Conservation (phyloP, 352 stramenopile genomes). For the Phytophthora quininea region DNA sequence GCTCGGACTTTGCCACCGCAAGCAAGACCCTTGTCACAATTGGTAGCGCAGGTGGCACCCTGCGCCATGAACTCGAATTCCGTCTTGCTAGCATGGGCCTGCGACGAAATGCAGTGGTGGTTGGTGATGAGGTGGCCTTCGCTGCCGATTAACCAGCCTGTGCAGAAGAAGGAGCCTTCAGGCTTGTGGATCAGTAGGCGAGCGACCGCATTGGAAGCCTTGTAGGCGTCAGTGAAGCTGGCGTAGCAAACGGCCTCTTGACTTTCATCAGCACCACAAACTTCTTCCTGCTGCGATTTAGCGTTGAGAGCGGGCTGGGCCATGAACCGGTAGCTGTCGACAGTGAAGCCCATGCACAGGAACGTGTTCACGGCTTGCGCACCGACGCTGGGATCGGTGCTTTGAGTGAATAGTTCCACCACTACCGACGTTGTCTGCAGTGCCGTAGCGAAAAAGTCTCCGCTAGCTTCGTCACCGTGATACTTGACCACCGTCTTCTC, state of each 20-base stretch:
- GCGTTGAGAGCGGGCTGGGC: slow-evolving; percentile 29
- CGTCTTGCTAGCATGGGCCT: slow-evolving; percentile 52
- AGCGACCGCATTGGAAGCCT: slow-evolving; percentile 44
- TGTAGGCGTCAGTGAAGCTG: slow-evolving; percentile 21
- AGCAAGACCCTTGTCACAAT: slow-evolving; percentile 45
- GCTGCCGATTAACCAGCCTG: slow-evolving; percentile 72
- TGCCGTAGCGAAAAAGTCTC: slow-evolving; percentile 44
- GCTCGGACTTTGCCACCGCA: slow-evolving; percentile 49
- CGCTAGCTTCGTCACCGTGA: slow-evolving; percentile 31
- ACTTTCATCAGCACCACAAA: slow-evolving; percentile 75
- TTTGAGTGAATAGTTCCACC: slow-evolving; percentile 55
- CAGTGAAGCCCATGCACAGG: slow-evolving; percentile 52
- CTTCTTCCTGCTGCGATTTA: slow-evolving; percentile 39
- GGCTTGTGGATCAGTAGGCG: slow-evolving; percentile 74
- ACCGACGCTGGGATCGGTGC: slow-evolving; percentile 15
- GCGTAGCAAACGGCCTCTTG: slow-evolving; percentile 58
- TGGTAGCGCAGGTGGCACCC: slow-evolving; percentile 36
- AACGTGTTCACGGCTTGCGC: slow-evolving; percentile 30
- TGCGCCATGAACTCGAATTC: slow-evolving; percentile 75
- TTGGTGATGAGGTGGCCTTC: slow-evolving; percentile 83
- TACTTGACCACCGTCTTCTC: slow-evolving; percentile 44
- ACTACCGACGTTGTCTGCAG: slow-evolving; percentile 47
- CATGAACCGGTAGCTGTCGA: slow-evolving; percentile 54
- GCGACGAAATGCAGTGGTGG: slow-evolving; percentile 71
- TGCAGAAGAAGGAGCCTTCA: slow-evolving; percentile 66